Percentiles rank a stretch among this genome's conserved stretches.
These are phyloP conservation scores for Trametes versicolor DNA, from an alignment of 1,284 basidiomycete species.

Conservation along the genomic window DNA sequence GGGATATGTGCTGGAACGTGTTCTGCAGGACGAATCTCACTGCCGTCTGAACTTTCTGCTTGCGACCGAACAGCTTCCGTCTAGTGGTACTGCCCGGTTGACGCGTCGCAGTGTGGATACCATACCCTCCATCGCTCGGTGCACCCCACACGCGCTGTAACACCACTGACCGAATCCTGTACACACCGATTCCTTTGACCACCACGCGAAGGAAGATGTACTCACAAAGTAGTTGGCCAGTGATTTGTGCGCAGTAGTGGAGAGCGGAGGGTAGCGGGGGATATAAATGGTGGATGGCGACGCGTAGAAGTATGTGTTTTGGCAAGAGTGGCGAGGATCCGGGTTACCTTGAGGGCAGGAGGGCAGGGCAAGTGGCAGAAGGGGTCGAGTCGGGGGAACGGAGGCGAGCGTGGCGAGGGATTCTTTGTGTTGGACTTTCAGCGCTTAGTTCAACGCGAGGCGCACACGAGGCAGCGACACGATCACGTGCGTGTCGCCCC, in stretches of 20 bases:
- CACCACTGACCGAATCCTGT: background rate
- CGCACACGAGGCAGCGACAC: conserved; percentile 33
- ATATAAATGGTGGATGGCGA: background rate
- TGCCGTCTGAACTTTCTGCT: too few species aligned
- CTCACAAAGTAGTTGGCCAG: background rate
- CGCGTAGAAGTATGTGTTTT: conserved; percentile 1
- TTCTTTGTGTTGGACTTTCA: conserved; percentile 22
- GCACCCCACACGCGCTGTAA: too few species aligned
- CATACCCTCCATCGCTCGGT: too few species aligned
- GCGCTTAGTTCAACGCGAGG: conserved; percentile 27
- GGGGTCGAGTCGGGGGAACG: too few species aligned
- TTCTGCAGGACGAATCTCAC: too few species aligned
- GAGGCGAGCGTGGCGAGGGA: conserved; percentile 9
- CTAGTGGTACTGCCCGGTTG: too few species aligned
- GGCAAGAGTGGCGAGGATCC: background rate
- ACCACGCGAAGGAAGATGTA: background rate
- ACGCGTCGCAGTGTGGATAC: too few species aligned
- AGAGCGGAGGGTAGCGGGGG: conserved; percentile 4
- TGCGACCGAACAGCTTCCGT: too few species aligned
- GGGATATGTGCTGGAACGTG: too few species aligned
- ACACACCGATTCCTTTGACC: background rate
- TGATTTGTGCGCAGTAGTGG: background rate
- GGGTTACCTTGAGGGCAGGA: conserved; percentile 6
- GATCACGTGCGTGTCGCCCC: conserved; percentile 32
- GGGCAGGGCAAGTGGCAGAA: background rate